These are phyloP conservation scores for Trichoderma koningiopsis DNA, from an alignment of 2,329 filamentous ascomycete species.

Conservation along the genomic window DNA sequence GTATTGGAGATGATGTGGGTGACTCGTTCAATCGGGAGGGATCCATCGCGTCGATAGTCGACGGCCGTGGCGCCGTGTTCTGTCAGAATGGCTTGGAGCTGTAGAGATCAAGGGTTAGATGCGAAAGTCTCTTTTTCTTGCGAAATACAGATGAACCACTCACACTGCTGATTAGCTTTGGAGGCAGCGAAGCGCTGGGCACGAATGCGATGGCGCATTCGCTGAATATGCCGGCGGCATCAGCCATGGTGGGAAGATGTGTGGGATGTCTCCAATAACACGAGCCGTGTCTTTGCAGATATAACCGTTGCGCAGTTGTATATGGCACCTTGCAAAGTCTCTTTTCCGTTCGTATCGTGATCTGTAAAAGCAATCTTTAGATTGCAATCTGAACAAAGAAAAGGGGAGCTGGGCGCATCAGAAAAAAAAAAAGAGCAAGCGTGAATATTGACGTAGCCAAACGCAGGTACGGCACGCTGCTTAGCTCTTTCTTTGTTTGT, in stretches of 20 bases:
- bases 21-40: slow-evolving; percentile 49
- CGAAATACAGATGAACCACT: background rate
- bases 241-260: slow-evolving; percentile 34
- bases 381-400: background rate
- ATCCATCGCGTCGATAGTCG: slow-evolving; percentile 51
- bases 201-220: slow-evolving; percentile 52
- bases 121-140: background rate
- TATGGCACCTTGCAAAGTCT: too few species aligned
- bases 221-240: slow-evolving; percentile 42
- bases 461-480: background rate
- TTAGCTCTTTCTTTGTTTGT: slow-evolving; percentile 19
- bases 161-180: slow-evolving; percentile 47
- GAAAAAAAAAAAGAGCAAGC: background rate
- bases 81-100: slow-evolving; percentile 38
- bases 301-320: background rate
- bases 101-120: background rate
- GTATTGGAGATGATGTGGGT: slow-evolving; percentile 68
- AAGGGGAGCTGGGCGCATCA: background rate
- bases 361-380: background rate
- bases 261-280: background rate
- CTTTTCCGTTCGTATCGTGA: background rate
- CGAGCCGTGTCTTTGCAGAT: background rate
- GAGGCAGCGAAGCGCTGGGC: slow-evolving; percentile 44
- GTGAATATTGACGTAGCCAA: slow-evolving; percentile 16
- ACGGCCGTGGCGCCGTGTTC: slow-evolving; percentile 56